Conservation (phyloP, 768 basidiomycete species). For the Pleurotus sapidus region DNA sequence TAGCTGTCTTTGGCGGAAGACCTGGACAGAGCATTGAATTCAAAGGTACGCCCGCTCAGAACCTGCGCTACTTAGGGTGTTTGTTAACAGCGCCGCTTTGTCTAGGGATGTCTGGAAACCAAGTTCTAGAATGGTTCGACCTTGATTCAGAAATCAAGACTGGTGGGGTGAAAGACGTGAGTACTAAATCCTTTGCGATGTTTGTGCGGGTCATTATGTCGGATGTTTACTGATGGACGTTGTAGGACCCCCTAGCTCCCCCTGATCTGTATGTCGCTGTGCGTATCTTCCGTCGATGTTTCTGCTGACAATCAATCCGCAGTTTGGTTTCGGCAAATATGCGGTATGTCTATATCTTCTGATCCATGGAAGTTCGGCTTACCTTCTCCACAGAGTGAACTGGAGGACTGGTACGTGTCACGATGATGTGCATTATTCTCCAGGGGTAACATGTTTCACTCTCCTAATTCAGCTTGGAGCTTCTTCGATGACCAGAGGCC, state of each 20-base stretch:
- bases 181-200: constrained; percentile 11
- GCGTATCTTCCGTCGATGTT: neutral
- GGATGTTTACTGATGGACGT: neutral
- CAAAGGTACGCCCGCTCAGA: constrained; percentile 32
- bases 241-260: constrained; percentile 38
- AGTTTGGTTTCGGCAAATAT: constrained; percentile 38
- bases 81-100: neutral
- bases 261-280: constrained; percentile 36
- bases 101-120: constrained; percentile 55
- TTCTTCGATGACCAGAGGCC: constrained; percentile 37
- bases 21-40: constrained; percentile 47
- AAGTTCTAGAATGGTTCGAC: constrained; percentile 60
- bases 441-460: neutral
- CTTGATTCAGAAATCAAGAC: constrained; percentile 63
- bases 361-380: neutral
- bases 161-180: constrained; percentile 44
- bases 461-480: constrained; percentile 34
- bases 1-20: constrained; percentile 57
- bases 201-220: neutral
- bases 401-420: constrained; percentile 41
- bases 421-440: neutral
- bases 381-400: constrained; percentile 30
- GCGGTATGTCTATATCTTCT: constrained; percentile 24
- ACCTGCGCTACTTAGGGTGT: neutral
- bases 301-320: neutral